phyloP scores from a whole-genome alignment of 805 yeast species.

The Cyberlindnera misumaiensis region DNA sequence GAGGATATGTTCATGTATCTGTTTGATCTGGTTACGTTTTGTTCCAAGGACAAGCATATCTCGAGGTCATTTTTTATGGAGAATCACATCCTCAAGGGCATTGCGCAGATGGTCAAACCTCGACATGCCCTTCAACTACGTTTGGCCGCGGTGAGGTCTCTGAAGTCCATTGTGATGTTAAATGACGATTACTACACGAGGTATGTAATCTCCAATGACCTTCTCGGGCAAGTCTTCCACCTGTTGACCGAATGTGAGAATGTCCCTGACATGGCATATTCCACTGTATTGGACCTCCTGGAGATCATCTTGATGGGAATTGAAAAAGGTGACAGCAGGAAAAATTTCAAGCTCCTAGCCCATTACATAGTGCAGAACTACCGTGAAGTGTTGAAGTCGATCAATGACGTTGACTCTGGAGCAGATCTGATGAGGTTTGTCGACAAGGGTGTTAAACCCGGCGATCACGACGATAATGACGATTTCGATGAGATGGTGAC shows the following conservation, averaged over 20 bases:
- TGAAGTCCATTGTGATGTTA: conserved; percentile 53
- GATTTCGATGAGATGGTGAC: conserved; percentile 12
- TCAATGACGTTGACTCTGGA: conserved; percentile 18
- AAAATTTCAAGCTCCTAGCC: conserved; percentile 21
- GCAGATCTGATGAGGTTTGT: conserved; percentile 15
- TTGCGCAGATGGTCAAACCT: conserved; percentile 41
- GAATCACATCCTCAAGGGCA: conserved; percentile 49
- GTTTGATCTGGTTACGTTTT: conserved; percentile 66
- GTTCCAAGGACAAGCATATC: conserved; percentile 44
- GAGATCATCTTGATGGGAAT: conserved; percentile 34
- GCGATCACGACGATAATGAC: conserved; percentile 4
- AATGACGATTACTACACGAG: conserved; percentile 58
- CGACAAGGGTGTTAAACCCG: conserved; percentile 8
- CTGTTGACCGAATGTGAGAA: conserved; percentile 42
- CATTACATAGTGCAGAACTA: conserved; percentile 16
- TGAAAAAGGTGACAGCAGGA: conserved; percentile 15
- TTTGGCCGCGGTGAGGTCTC: conserved; percentile 61
- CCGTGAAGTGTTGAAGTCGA: conserved; percentile 23
- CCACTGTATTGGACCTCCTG: conserved; percentile 67
- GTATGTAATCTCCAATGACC: conserved; percentile 47
- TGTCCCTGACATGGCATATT: conserved; percentile 59
- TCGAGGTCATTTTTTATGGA: conserved; percentile 61
- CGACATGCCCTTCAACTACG: conserved; percentile 41
- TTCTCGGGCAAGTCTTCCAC: conserved; percentile 42
- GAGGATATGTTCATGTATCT: conserved; percentile 46